Evolutionary conservation across 2,329 filamentous ascomycete genomes (phyloP).

Genomic region (Xylariales sp.): DNA sequence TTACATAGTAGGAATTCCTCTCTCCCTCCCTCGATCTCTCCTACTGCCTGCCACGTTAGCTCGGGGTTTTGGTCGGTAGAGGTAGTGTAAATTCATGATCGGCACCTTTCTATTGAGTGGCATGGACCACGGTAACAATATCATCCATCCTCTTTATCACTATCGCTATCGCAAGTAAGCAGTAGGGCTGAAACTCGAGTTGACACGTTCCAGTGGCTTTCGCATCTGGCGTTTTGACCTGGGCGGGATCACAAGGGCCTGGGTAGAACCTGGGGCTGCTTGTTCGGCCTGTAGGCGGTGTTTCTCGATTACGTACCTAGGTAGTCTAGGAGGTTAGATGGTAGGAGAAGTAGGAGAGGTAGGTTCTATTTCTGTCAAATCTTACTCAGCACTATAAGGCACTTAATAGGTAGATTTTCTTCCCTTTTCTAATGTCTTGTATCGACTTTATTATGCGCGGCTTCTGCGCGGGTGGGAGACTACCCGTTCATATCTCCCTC

Average conservation of each 20-base stretch:
- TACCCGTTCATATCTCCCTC: background rate
- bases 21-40: no score
- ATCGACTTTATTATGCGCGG: background rate
- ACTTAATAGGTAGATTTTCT: background rate
- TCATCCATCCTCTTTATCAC: background rate
- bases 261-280: background rate
- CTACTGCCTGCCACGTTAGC: no score
- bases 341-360: no score
- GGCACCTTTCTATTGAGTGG: background rate
- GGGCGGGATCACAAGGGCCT: no score
- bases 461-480: background rate
- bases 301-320: background rate
- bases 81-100: no score
- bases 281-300: background rate
- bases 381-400: constrained; percentile 5
- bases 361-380: constrained; percentile 4
- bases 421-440: background rate
- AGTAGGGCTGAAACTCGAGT: constrained; percentile 4
- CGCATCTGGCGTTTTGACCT: no score
- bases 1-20: no score
- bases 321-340: no score
- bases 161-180: background rate
- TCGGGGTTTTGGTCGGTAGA: no score
- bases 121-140: background rate
- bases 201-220: background rate